A percentile compares a stretch with the other conserved stretches of the same genome.
Evolutionary conservation across 805 yeast species (phyloP).

Genomic region (Clavispora asparagi): DNA sequence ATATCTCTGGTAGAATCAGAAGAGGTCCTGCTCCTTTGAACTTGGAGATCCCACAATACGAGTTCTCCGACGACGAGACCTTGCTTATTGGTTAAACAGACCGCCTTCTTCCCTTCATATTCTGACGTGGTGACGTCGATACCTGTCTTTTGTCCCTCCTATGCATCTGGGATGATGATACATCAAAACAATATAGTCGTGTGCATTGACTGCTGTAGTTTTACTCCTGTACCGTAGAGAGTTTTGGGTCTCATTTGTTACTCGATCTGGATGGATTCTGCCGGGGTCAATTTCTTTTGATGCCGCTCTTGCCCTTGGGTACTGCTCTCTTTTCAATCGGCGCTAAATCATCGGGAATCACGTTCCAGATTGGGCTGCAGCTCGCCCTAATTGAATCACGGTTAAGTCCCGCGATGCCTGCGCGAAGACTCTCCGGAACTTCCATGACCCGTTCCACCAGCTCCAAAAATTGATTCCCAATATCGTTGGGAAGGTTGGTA

Average conservation of each 20-base stretch:
- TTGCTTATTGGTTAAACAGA: conserved; percentile 74
- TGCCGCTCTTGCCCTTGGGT: not conserved
- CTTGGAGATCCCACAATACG: conserved; percentile 93
- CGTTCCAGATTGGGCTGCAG: not conserved
- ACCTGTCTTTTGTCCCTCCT: not conserved
- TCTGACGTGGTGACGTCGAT: not conserved
- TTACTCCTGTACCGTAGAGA: not conserved
- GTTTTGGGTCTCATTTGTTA: no score
- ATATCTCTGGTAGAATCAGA: conserved; percentile 99
- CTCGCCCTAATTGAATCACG: not conserved
- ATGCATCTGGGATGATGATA: not conserved
- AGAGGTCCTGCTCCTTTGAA: conserved; percentile 99
- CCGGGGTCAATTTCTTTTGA: no score
- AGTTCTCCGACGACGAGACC: conserved; percentile 70
- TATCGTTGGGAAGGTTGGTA: conserved; percentile 14
- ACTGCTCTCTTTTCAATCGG: not conserved
- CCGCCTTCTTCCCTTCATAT: not conserved
- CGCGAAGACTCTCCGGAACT: not conserved
- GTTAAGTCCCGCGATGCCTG: not conserved
- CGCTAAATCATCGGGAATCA: not conserved
- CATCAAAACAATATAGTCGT: conserved; percentile 1
- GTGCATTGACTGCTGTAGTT: not conserved
- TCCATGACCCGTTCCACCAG: conserved; percentile 15
- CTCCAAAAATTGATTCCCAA: conserved; percentile 16
- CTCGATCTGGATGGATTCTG: no score